These are phyloP conservation scores for Penstemon eatonii DNA, from an alignment of 257 asterid species.

Conservation along the genomic window DNA sequence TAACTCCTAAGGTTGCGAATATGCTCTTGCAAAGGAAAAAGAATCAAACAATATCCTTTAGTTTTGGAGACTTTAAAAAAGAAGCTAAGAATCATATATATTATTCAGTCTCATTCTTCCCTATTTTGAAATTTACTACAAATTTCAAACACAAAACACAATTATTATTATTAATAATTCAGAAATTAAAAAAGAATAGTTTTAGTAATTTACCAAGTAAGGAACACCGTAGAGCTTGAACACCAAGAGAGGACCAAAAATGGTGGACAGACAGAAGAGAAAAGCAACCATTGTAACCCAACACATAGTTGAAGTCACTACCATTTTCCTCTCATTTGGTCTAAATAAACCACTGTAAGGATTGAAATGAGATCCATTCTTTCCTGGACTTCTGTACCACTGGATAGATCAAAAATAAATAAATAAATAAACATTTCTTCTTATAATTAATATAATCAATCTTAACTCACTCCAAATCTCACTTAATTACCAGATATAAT, in stretches of 20 bases:
- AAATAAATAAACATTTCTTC: not conserved
- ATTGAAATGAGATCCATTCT: slow-evolving; percentile 87
- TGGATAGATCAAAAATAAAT: slow-evolving; percentile 26
- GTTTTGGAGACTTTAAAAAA: too few species aligned
- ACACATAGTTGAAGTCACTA: slow-evolving; percentile 67
- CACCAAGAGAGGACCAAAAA: slow-evolving; percentile 48
- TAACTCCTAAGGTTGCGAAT: too few species aligned
- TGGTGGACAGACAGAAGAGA: slow-evolving; percentile 39
- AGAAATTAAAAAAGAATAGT: not conserved
- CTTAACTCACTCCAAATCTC: too few species aligned
- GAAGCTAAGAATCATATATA: too few species aligned
- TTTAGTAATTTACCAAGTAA: slow-evolving; percentile 52
- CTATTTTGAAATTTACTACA: too few species aligned
- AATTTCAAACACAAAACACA: not conserved
- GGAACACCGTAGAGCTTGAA: slow-evolving; percentile 74
- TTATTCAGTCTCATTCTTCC: too few species aligned
- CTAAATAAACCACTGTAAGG: slow-evolving; percentile 71
- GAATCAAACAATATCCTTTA: too few species aligned
- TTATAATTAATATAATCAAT: too few species aligned
- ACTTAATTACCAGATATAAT: slow-evolving; percentile 42
- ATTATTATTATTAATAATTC: not conserved
- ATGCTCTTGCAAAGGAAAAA: too few species aligned
- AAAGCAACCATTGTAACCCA: slow-evolving; percentile 66
- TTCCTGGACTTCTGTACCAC: slow-evolving; percentile 89
- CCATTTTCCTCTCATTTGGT: slow-evolving; percentile 53